These are phyloP conservation scores for Tuber indicum DNA, from an alignment of 495 filamentous ascomycete species.

Conservation along the genomic window DNA sequence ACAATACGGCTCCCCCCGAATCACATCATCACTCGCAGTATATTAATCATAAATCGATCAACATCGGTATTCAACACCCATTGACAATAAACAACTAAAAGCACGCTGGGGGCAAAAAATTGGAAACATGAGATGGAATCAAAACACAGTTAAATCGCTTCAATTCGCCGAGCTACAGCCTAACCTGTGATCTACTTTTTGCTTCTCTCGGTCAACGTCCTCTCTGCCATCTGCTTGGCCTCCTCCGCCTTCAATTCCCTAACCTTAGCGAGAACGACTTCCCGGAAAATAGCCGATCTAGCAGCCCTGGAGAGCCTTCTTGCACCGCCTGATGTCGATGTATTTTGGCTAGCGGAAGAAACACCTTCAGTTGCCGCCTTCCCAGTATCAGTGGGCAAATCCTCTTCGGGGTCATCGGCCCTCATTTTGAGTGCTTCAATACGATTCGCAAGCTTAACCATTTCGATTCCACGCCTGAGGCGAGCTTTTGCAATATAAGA, in stretches of 20 bases:
- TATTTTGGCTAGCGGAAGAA: constrained; percentile 28
- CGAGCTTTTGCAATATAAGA: constrained; percentile 87
- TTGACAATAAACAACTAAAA: constrained; percentile 11
- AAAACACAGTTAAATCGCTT: constrained; percentile 6
- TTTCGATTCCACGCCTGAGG: constrained; percentile 87
- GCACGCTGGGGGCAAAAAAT: not conserved
- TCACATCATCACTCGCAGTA: not conserved
- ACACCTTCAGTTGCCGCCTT: constrained; percentile 50
- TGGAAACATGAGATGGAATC: constrained; percentile 11
- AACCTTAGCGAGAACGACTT: constrained; percentile 96
- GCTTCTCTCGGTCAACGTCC: constrained; percentile 34
- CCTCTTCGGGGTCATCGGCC: constrained; percentile 75
- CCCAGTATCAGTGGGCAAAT: constrained; percentile 57
- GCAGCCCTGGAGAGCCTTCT: constrained; percentile 67
- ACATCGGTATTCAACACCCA: constrained; percentile 6
- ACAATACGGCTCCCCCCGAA: not conserved
- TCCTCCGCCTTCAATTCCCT: constrained; percentile 85
- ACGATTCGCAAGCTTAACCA: constrained; percentile 92
- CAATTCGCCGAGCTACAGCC: not conserved
- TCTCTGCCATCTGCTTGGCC: constrained; percentile 60
- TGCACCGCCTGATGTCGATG: constrained; percentile 53
- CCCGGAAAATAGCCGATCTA: constrained; percentile 87
- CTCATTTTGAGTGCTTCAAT: constrained; percentile 96
- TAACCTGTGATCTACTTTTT: constrained; percentile 6
- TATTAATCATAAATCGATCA: not conserved